These are phyloP conservation scores for Aegle marmelos DNA, from an alignment of 345 rosid genomes.

Conservation along the genomic window DNA sequence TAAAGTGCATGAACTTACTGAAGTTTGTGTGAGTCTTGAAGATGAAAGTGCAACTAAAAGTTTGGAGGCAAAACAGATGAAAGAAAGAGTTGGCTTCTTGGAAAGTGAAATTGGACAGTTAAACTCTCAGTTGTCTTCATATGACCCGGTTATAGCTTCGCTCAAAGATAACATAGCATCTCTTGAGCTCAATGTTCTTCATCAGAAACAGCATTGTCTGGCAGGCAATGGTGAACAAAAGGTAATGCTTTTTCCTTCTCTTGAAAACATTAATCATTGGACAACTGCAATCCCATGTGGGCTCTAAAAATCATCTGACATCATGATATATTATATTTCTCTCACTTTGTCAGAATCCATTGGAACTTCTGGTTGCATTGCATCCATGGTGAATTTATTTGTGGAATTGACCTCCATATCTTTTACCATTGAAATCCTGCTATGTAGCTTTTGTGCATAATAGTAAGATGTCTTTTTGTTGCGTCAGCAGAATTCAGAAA, in stretches of 20 bases:
- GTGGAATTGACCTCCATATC: not conserved
- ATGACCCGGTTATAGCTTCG: constrained; percentile 56
- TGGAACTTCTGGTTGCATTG: not conserved
- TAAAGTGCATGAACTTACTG: constrained; percentile 53
- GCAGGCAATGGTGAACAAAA: constrained; percentile 16
- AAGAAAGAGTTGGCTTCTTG: constrained; percentile 51
- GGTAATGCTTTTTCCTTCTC: constrained; percentile 29
- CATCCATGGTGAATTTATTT: not conserved
- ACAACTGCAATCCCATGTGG: too few species aligned
- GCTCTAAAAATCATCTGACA: too few species aligned
- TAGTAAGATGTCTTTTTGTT: not conserved
- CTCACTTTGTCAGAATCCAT: not conserved
- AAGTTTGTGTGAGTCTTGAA: constrained; percentile 53
- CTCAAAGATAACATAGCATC: constrained; percentile 49
- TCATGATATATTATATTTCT: too few species aligned
- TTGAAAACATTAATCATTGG: not conserved
- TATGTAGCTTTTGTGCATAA: not conserved
- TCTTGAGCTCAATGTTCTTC: constrained; percentile 47
- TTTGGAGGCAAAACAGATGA: constrained; percentile 53
- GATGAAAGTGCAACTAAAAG: constrained; percentile 37
- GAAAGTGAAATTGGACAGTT: constrained; percentile 60
- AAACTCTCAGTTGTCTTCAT: constrained; percentile 52
- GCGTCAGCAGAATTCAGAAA: constrained; percentile 22
- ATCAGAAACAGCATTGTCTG: constrained; percentile 20
- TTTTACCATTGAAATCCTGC: constrained; percentile 2